Evolutionary conservation across 208 protist species (phyloP), one percentile per base, ranked within the genome.

Genomic region (Leishmania aethiopica): DNA sequence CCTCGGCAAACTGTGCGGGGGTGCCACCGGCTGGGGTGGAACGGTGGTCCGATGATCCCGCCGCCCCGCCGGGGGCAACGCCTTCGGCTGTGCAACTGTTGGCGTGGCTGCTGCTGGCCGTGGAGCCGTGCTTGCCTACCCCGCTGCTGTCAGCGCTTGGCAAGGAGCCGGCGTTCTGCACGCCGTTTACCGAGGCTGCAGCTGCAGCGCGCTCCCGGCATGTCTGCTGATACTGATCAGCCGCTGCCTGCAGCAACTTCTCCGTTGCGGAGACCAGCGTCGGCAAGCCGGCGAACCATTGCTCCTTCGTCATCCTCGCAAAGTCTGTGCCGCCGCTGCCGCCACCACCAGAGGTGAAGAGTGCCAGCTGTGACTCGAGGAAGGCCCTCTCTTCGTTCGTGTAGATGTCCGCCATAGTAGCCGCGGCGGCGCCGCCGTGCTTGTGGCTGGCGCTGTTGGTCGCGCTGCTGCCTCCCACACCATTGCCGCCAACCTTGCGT

Each of bases 1-100:
- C 93, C 85, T 96, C 90, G 35, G 55, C 75, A 77, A 97, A 97
- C 77, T 89, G 81, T 69, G 85, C 85, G 1, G 81, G 78, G 25
- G 88, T 90, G 69, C 89, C 86, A 47, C 83, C 88, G 17, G 88
- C 80, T 28, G 84, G 84, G 17, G 83, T 76, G 6, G 84, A 59
- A 1, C 73, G 86, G 7, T 55, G 40, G 40, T 42, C 60, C 5
- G 53, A 37, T 22, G 71, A 11, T 1, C 71, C 59, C 0, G 55
- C 59, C 3, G n/a, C 59, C 64, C 32, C 42, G 67, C 49, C 53
- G 10, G 60, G 32, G 62, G 77, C 37, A 15, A 45, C 42, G 11
- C 2, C 80, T 17, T 82, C 77, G 2, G 75, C 73, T 19, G 53
- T 40, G n/a, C 25, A 69, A 3, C 22, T 55, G 15, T 79, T 84